These are phyloP conservation scores for Pelargonium fulgidum DNA, from an alignment of 441 rosid species.

Conservation along the genomic window DNA sequence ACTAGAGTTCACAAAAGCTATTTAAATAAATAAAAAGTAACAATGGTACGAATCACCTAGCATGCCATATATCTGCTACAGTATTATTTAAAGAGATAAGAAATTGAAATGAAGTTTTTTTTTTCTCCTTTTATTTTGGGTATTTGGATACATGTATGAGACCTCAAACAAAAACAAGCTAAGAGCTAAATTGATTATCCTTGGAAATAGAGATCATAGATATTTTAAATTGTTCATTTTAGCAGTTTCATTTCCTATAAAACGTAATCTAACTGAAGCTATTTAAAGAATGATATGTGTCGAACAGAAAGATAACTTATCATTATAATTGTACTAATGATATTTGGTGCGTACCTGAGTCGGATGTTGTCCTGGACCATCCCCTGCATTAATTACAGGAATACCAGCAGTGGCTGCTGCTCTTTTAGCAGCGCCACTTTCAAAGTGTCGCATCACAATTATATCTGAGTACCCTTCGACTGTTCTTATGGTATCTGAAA, in stretches of 20 bases:
- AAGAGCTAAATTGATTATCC: too few relatives aligned
- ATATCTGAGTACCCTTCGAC: slow-evolving; percentile 89
- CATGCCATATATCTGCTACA: too few relatives aligned
- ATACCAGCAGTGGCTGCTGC: slow-evolving; percentile 78
- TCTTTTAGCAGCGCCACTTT: slow-evolving; percentile 88
- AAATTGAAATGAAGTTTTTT: too few relatives aligned
- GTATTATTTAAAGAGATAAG: too few relatives aligned
- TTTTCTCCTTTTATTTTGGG: too few relatives aligned
- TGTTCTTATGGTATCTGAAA: slow-evolving; percentile 82
- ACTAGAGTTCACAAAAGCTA: too few relatives aligned
- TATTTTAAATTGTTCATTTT: not conserved
- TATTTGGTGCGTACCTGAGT: slow-evolving; percentile 55
- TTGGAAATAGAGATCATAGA: too few relatives aligned
- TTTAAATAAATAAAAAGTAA: too few relatives aligned
- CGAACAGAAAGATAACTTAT: not conserved
- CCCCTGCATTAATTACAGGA: slow-evolving; percentile 94
- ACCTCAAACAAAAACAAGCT: too few relatives aligned
- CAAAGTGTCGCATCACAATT: slow-evolving; percentile 93
- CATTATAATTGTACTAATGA: not conserved
- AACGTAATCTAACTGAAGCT: slow-evolving; percentile 2
- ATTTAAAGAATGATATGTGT: not conserved
- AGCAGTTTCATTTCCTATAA: not conserved
- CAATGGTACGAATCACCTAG: too few relatives aligned
- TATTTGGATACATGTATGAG: too few relatives aligned
- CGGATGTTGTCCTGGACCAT: slow-evolving; percentile 98